phyloP scores from a whole-genome alignment of 345 rosid species.

The Ceriops tagal region DNA sequence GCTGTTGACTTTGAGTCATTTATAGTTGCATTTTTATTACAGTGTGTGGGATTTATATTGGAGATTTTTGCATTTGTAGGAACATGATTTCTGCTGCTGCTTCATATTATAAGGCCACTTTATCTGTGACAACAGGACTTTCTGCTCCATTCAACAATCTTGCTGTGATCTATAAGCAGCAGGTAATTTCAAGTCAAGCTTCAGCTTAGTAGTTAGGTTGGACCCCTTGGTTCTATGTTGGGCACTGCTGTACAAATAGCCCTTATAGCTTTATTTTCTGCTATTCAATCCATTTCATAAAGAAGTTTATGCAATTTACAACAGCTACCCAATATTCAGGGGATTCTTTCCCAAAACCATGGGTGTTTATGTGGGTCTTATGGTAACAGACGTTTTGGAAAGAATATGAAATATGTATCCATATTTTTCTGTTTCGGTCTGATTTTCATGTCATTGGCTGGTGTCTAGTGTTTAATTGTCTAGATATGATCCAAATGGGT shows the following conservation, averaged over 20 bases:
- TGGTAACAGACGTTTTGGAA: too few species aligned
- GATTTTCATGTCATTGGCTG: too few species aligned
- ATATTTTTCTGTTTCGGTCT: too few species aligned
- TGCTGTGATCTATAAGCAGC: slow-evolving; percentile 95
- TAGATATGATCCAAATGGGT: too few species aligned
- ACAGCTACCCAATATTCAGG: too few species aligned
- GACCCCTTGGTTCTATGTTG: too few species aligned
- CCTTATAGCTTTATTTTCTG: background rate
- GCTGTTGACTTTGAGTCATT: background rate
- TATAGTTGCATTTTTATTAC: background rate
- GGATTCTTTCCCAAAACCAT: too few species aligned
- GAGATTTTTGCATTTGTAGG: slow-evolving; percentile 43
- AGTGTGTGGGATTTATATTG: background rate
- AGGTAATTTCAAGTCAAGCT: slow-evolving; percentile 41
- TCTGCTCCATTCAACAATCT: slow-evolving; percentile 98
- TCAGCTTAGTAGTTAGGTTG: background rate
- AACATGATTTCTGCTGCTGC: slow-evolving; percentile 81
- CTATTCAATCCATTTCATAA: background rate
- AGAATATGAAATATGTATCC: too few species aligned
- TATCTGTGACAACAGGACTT: slow-evolving; percentile 85
- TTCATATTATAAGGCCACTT: slow-evolving; percentile 78
- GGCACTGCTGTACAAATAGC: too few species aligned
- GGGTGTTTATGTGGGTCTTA: too few species aligned
- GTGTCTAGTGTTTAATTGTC: too few species aligned
- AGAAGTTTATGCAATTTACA: too few species aligned